Evolutionary conservation across 257 asterid genomes (phyloP), one percentile per base, ranked within the genome.

Genomic region (Ballota nigra): DNA sequence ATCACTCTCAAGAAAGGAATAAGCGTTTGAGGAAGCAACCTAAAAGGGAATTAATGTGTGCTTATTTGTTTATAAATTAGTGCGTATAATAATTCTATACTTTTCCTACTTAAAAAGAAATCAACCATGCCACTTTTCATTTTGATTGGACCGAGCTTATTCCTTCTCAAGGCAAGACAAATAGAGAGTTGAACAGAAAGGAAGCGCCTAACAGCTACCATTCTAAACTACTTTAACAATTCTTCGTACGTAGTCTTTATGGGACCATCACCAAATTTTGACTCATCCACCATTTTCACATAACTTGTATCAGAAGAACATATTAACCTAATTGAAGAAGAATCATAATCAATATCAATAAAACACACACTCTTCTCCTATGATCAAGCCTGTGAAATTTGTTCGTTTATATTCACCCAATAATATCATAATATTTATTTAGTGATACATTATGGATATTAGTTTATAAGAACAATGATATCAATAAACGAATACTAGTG

Each of bases 21-120:
- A 12, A 60, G 20, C 41, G 63, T 64, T 24, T 36, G 51, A 45
- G 52, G 73, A 55, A 68, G 79, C 77, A 71, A 78, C 81, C 63
- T 41, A 31, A 68, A 69, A 71, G 41, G 56, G 15, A n/a, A 73
- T n/a, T n/a, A n/a, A n/a, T 49, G 57, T 18, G 33, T 31, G 20
- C 36, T 63, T 31, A 28, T 12, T 58, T 26, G 23, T 58, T 58
- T n/a, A 5, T 6, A 0, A 9, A 23, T 57, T 24, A 8, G 2
- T 36, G 43, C 4, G 8, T 23, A 19, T 51, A 52, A 52, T 22
- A 53, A 18, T 10, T 57, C n/a, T 24, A 13, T 7, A 38, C 51
- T 41, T 66, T 34, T 61, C 36, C 33, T 58, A 66, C n/a, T 64
- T 13, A 13, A 38, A 60, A 40, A 62, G 52, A 23, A 45, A 41